phyloP scores from a whole-genome alignment of 164 flowering plant genomes.

The Stephania cephalantha region DNA sequence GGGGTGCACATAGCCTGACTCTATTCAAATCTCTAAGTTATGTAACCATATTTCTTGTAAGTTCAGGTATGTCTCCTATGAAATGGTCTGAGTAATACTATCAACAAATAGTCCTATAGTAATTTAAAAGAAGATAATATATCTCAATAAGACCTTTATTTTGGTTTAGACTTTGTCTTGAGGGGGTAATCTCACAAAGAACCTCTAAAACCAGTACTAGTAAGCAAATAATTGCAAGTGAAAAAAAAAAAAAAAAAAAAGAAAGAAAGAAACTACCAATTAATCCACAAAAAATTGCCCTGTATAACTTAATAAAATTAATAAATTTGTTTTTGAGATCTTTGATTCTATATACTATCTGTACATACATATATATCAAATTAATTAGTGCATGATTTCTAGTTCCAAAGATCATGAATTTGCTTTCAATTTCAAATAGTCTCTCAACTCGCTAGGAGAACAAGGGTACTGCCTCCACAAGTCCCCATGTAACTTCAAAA shows the following conservation, averaged over 20 bases:
- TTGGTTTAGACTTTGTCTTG: too few relatives aligned
- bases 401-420: conserved; percentile 11
- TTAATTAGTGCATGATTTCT: not conserved
- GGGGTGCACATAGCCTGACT: too few relatives aligned
- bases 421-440: conserved; percentile 30
- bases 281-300: not conserved
- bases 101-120: too few relatives aligned
- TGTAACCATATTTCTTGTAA: too few relatives aligned
- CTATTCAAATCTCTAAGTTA: too few relatives aligned
- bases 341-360: not conserved
- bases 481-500: conserved; percentile 50
- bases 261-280: not conserved
- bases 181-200: too few relatives aligned
- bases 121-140: too few relatives aligned
- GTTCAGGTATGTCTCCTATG: too few relatives aligned
- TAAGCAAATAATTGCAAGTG: too few relatives aligned
- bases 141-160: too few relatives aligned
- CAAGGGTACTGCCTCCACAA: conserved; percentile 51
- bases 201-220: too few relatives aligned
- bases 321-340: not conserved
- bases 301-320: not conserved
- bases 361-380: not conserved
- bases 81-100: too few relatives aligned
- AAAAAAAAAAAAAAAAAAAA: not conserved
- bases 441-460: conserved; percentile 49